Evolutionary conservation across 306 rosid genomes (phyloP).

Genomic region (Lathyrus aphaca): DNA sequence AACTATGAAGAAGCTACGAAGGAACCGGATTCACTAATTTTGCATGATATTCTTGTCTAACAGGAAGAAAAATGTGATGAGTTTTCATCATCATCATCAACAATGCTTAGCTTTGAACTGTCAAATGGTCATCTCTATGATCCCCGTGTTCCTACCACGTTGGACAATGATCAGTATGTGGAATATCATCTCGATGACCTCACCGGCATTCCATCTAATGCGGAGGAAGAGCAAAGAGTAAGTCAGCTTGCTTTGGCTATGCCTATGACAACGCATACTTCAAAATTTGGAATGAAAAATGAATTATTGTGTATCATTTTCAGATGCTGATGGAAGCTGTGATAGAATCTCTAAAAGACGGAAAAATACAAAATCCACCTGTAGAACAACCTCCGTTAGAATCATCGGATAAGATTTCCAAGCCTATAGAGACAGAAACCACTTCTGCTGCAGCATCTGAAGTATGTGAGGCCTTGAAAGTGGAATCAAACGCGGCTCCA

Average conservation of each 20-base stretch:
- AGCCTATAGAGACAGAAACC: conserved; percentile 44
- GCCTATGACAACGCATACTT: conserved; percentile 8
- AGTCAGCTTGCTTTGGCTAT: conserved; percentile 44
- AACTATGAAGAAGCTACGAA: not conserved
- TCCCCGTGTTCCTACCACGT: conserved; percentile 61
- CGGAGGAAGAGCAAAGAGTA: conserved; percentile 80
- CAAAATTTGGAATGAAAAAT: conserved; percentile 22
- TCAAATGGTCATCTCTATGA: conserved; percentile 65
- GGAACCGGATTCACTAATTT: conserved; percentile 26
- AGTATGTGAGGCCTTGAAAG: conserved; percentile 38
- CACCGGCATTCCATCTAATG: conserved; percentile 67
- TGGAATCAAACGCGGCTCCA: conserved; percentile 26
- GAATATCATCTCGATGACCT: conserved; percentile 85
- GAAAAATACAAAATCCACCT: conserved; percentile 39
- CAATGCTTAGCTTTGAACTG: conserved; percentile 94
- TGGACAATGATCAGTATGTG: conserved; percentile 78
- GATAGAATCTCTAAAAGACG: conserved; percentile 61
- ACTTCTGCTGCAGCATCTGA: conserved; percentile 48
- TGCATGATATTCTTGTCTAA: conserved; percentile 37
- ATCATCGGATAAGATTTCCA: conserved; percentile 36
- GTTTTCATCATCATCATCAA: conserved; percentile 64
- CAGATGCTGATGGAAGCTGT: conserved; percentile 92
- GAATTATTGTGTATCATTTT: conserved; percentile 6
- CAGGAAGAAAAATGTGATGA: conserved; percentile 64
- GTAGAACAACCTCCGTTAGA: conserved; percentile 42